These are phyloP conservation scores for Vachellia pachyceras DNA, from an alignment of 306 rosid genomes.

Conservation along the genomic window DNA sequence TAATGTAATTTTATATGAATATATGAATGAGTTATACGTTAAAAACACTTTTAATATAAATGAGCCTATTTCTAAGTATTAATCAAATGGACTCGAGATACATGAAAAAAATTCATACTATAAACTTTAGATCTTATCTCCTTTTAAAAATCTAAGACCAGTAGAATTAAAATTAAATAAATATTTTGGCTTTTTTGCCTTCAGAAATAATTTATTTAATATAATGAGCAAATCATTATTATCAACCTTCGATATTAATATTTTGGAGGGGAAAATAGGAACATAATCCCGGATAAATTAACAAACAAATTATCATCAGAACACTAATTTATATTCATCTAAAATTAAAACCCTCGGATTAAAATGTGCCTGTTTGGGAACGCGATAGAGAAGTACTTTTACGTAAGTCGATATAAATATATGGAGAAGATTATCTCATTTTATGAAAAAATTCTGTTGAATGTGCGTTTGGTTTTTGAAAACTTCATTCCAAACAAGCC, in stretches of 20 bases:
- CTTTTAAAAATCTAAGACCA: neutral
- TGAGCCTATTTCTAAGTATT: neutral
- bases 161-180: neutral
- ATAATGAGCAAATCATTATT: no score
- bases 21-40: neutral
- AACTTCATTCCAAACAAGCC: no score
- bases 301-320: neutral
- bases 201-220: no score
- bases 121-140: neutral
- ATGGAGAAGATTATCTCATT: no score
- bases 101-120: neutral
- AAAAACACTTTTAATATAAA: neutral
- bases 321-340: neutral
- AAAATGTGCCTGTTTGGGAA: no score
- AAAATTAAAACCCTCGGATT: neutral
- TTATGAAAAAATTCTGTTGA: no score
- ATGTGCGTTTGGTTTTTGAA: no score
- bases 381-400: no score
- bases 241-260: neutral
- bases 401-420: no score
- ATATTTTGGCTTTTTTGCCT: neutral
- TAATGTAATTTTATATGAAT: neutral
- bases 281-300: neutral
- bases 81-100: neutral
- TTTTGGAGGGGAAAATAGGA: neutral